Evolutionary conservation across 2,329 filamentous ascomycete species (phyloP), one percentile per base, ranked within the genome.

Genomic region (Xylariaceae sp.): DNA sequence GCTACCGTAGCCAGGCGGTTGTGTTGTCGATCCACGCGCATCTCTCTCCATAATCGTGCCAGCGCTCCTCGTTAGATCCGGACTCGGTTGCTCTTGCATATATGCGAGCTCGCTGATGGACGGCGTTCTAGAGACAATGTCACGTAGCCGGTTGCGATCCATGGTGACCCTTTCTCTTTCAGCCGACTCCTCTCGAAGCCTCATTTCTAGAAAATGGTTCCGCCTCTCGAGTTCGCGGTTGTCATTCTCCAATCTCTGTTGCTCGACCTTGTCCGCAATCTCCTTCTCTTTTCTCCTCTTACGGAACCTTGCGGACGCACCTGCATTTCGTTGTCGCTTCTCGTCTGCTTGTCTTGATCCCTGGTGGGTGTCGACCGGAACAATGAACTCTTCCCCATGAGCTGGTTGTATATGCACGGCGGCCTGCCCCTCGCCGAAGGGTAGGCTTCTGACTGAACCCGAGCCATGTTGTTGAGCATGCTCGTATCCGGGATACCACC

Each of bases 341-440:
- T 95, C 89, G 63, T 94, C 89, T 38, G 89, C 88, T 62, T 89
- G 84, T 60, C 86, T 87, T 12, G 90, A 95, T 12, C 87, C 90
- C 62, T 90, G 87, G 60, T 90, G 87, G 41, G 89, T 84, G 66
- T 96, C 90, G 10, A 93, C 84, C 13, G 86, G 85, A 45, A 92
- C 83, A 10, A 77, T 70, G 40, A 83, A 79, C 31, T 71, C 66
- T 41, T 73, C 73, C 39, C 70, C 74, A 60, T 65, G 69, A 48
- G 49, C 69, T 42, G 71, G 71, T 42, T 58, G 56, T 39, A 66
- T 57, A 42, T 58, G 48, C 31, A 66, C 53, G 10, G 54, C 55
- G 14, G 63, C 57, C 43, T 67, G 64, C 6, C 64, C 66, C 12
- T 68, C 66, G 17, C 61, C 52, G 40, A 63, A 60, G 7, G 63